Evolutionary conservation across 1,139 yeast genomes (phyloP).

Genomic region (Pichia inconspicua): DNA sequence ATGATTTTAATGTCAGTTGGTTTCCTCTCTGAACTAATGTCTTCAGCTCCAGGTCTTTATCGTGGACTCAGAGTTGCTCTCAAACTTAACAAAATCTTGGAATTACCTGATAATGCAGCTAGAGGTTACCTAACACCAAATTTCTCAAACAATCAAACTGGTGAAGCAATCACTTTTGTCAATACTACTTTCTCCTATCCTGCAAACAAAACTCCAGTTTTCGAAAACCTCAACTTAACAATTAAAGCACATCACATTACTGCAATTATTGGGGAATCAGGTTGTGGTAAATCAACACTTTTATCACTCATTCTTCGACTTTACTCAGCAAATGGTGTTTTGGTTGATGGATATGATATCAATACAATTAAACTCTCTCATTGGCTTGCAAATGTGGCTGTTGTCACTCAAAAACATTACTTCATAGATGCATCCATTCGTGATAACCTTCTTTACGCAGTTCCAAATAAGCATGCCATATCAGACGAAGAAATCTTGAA

Average conservation of each 20-base stretch:
- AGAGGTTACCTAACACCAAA: constrained; percentile 22
- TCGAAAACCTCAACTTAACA: constrained; percentile 35
- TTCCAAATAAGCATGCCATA: constrained; percentile 21
- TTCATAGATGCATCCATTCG: constrained; percentile 61
- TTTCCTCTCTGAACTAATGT: constrained; percentile 50
- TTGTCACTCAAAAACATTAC: constrained; percentile 62
- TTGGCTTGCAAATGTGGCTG: constrained; percentile 46
- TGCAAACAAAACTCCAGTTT: constrained; percentile 21
- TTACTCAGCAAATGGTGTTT: constrained; percentile 23
- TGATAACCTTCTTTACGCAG: constrained; percentile 62
- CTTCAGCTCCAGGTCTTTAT: constrained; percentile 66
- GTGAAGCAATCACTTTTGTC: constrained; percentile 32
- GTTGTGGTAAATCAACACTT: constrained; percentile 75
- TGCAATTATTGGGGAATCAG: constrained; percentile 69
- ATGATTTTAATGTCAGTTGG: constrained; percentile 66
- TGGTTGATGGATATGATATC: constrained; percentile 37
- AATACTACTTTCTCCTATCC: constrained; percentile 46
- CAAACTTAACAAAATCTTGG: constrained; percentile 31
- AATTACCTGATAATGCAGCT: constrained; percentile 22
- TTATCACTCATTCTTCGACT: constrained; percentile 46
- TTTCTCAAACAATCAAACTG: constrained; percentile 8
- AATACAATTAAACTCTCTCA: constrained; percentile 38
- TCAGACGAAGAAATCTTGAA: constrained; percentile 32
- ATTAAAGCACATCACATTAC: constrained; percentile 42
- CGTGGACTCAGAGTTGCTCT: constrained; percentile 69